phyloP scores from a whole-genome alignment of 192 early-diverging fungal genomes.

The Entomortierella beljakovae region DNA sequence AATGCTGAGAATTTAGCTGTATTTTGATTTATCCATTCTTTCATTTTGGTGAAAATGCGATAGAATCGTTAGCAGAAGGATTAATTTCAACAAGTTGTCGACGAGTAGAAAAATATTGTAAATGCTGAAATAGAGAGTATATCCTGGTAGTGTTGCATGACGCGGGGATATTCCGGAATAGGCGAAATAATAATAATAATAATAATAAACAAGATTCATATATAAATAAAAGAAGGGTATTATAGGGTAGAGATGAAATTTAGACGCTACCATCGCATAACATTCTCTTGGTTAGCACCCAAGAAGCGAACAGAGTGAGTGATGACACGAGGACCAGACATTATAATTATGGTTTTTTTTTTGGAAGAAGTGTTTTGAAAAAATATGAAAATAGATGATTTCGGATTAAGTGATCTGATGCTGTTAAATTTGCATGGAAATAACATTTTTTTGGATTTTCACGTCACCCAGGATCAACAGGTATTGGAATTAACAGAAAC shows the following conservation, averaged over 20 bases:
- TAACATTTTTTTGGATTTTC: too few species aligned
- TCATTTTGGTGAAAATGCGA: too few species aligned
- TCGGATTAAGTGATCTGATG: not conserved
- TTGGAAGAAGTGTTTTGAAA: not conserved
- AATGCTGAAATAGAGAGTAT: too few species aligned
- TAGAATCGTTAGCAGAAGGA: too few species aligned
- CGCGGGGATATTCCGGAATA: not conserved
- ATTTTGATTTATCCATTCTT: too few species aligned
- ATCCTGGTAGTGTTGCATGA: too few species aligned
- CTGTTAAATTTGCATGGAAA: too few species aligned
- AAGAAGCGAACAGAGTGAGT: slow-evolving; percentile 51
- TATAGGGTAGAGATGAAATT: not conserved
- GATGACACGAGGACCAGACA: slow-evolving; percentile 55
- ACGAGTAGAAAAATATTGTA: too few species aligned
- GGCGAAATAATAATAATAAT: not conserved
- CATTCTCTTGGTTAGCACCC: slow-evolving; percentile 53
- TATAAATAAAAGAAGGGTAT: not conserved
- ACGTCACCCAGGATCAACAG: too few species aligned
- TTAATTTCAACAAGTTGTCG: too few species aligned
- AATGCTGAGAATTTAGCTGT: too few species aligned
- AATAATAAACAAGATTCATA: not conserved
- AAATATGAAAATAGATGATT: slow-evolving; percentile 1
- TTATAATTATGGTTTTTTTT: slow-evolving; percentile 1
- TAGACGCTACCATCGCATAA: slow-evolving; percentile 33
- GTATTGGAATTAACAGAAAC: too few species aligned